Base-by-base conservation (phyloP, 768 basidiomycete species). In the Pholiota molesta region DNA sequence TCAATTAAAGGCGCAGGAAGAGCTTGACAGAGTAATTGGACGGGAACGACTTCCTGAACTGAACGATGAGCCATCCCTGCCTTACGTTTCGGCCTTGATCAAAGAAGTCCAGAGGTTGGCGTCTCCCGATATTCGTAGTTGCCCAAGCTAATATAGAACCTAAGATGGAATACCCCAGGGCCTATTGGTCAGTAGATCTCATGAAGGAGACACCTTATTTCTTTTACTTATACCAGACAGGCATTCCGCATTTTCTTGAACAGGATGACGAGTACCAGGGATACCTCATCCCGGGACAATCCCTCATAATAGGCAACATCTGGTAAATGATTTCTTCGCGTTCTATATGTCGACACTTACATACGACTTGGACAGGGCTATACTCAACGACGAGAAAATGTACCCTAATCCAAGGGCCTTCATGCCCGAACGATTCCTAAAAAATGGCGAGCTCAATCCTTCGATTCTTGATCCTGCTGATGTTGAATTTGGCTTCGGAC, bases 211-310 rank as follows among this genome's bases (percentile, higher is more conserved):
- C 10, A 55, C 16, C 5, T 16, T 42, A 13, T n/a, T 47, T 28
- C 13, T 64, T 51, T 19, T 63, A 47, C n/a, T 28, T 58, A 11
- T 23, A 56, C 28, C 13, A 4, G 16, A 37, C 7, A 75, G 76
- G 69, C 19, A 64, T 77, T 9, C 75, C 78, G 3, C 78, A 79
- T 57, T 64, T 72, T 37, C 57, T 71, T 13, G 72, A 71, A 23
- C 69, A 74, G 55, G 79, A 84, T 52, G 83, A 85, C 57, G 68
- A 75, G 23, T 84, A 79, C 58, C 74, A 78, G 4, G 82, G 81
- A 2, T 77, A 77, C 63, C 71, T 73, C 44, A 81, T 84, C 39
- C 83, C 83, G 0, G n/a, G 78, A 63, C 78, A 71, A 14, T 75
- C 78, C 1, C 67, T 76, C 8, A 69, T 78, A 13, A 61, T 76